These are phyloP conservation scores for Candida ipomoeae DNA, from an alignment of 805 yeast species.

Conservation along the genomic window DNA sequence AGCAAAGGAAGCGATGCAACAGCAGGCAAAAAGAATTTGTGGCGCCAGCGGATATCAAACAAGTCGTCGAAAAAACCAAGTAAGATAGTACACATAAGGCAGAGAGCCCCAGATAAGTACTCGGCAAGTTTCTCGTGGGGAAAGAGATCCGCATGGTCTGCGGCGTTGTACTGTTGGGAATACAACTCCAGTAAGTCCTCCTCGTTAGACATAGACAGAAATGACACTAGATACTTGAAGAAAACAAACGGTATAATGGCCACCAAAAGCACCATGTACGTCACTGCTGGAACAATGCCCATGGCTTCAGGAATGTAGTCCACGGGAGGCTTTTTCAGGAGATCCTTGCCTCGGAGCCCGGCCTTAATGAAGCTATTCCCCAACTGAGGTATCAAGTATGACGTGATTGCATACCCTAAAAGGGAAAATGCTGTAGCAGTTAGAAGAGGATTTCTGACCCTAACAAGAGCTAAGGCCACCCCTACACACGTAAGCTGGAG, in stretches of 20 bases:
- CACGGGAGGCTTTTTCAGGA: slow-evolving; percentile 74
- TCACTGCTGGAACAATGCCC: slow-evolving; percentile 84
- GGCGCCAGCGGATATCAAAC: slow-evolving; percentile 96
- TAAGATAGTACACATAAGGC: slow-evolving; percentile 76
- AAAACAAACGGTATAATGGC: slow-evolving; percentile 85
- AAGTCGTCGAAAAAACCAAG: slow-evolving; percentile 91
- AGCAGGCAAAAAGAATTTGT: slow-evolving; percentile 93
- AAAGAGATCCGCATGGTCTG: slow-evolving; percentile 41
- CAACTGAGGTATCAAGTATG: slow-evolving; percentile 63
- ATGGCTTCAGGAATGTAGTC: slow-evolving; percentile 73
- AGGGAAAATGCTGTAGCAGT: slow-evolving; percentile 66
- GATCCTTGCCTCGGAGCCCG: slow-evolving; percentile 83
- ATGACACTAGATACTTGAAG: slow-evolving; percentile 60
- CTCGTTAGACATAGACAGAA: slow-evolving; percentile 34
- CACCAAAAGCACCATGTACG: slow-evolving; percentile 76
- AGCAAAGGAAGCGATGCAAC: slow-evolving; percentile 89
- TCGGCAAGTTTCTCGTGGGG: slow-evolving; percentile 84
- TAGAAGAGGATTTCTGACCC: slow-evolving; percentile 42
- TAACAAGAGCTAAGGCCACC: slow-evolving; percentile 14
- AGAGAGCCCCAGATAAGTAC: slow-evolving; percentile 77
- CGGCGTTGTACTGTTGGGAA: slow-evolving; percentile 30
- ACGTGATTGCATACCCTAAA: slow-evolving; percentile 60
- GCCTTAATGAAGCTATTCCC: slow-evolving; percentile 62
- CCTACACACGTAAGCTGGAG: slow-evolving; percentile 6
- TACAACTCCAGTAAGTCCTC: slow-evolving; percentile 29